These are phyloP conservation scores for Calocybe cyanea DNA, from an alignment of 768 basidiomycete species.

Conservation along the genomic window DNA sequence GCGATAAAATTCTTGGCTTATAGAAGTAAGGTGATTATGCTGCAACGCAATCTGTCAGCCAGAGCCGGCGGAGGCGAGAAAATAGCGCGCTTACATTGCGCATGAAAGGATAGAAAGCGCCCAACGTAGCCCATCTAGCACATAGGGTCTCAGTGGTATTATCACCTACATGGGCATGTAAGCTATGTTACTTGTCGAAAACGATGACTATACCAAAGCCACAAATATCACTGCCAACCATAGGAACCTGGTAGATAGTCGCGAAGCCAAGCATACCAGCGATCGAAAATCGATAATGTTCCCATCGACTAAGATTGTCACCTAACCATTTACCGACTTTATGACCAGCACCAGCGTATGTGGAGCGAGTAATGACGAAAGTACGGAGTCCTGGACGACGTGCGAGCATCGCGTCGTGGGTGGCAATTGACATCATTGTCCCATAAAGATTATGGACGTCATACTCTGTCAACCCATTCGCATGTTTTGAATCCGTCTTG, in stretches of 20 bases:
- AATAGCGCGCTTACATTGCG: constrained; percentile 55
- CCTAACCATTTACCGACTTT: constrained; percentile 73
- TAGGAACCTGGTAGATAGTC: constrained; percentile 61
- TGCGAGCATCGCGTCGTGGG: constrained; percentile 55
- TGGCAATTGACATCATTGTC: constrained; percentile 65
- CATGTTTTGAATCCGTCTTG: constrained; percentile 47
- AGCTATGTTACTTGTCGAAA: neutral
- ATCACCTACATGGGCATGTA: constrained; percentile 33
- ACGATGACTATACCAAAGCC: constrained; percentile 42
- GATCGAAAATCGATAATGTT: constrained; percentile 55
- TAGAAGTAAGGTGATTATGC: constrained; percentile 52
- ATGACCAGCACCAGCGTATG: constrained; percentile 63
- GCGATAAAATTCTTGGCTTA: constrained; percentile 64
- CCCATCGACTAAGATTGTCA: constrained; percentile 59
- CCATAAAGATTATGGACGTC: constrained; percentile 68
- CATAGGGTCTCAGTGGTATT: constrained; percentile 68
- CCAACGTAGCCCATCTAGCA: constrained; percentile 72
- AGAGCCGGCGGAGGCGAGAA: no score
- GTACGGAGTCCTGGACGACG: constrained; percentile 59
- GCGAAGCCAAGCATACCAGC: constrained; percentile 65
- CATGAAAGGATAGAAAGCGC: constrained; percentile 79
- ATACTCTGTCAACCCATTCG: constrained; percentile 57
- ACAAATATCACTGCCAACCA: constrained; percentile 76
- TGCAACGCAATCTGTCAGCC: no score
- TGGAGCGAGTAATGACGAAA: constrained; percentile 68